Base-by-base conservation (phyloP, 1,139 yeast species). In the Blastobotrys persicus region DNA sequence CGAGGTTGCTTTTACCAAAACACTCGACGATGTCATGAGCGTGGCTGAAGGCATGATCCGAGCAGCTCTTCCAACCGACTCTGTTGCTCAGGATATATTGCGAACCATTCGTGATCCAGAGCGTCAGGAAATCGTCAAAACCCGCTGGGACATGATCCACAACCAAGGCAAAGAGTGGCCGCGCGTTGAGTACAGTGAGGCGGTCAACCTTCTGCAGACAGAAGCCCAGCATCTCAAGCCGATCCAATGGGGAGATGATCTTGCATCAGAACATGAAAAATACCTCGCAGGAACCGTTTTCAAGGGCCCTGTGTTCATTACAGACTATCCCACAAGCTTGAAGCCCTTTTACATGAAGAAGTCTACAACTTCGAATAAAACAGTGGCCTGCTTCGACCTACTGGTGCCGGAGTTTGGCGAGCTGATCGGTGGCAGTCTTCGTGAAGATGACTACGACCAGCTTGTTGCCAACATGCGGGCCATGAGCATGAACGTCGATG, bases 341-440 rank as follows among this genome's bases (percentile, higher is more conserved):
- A 94, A 94, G 64, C 96, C 98, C 1, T 94, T 94, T 62, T 94
- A 94, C 69, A 94, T 94, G 99, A 78, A 79, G 54, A 68, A 73
- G 3, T 49, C 51, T 0, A 65, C 57, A 23, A 67, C 71, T 34
- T 71, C 69, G 13, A 64, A 59, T 11, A 72, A 76, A 2, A 89
- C 96, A 0, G 98, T 88, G 2, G 95, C 88, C 0, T 91, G 98
- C 62, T 92, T 81, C 64, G 99, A 94, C 63, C 73, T 92, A 48
- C 71, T 92, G 4, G 79, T 91, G 18, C 98, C 98, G 0, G 91
- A 83, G 26, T 78, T 92, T 54, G 98, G 98, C n/a, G 98, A 92
- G 64, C 73, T 92, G n/a, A 83, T 88, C 2, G 98, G 98, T 1
- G 98, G 98, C 0, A 88, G 96, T 1, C 59, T 94, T 55, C 86